These are phyloP conservation scores for Aspergillus avenaceus DNA, from an alignment of 495 filamentous ascomycete genomes.

Conservation along the genomic window DNA sequence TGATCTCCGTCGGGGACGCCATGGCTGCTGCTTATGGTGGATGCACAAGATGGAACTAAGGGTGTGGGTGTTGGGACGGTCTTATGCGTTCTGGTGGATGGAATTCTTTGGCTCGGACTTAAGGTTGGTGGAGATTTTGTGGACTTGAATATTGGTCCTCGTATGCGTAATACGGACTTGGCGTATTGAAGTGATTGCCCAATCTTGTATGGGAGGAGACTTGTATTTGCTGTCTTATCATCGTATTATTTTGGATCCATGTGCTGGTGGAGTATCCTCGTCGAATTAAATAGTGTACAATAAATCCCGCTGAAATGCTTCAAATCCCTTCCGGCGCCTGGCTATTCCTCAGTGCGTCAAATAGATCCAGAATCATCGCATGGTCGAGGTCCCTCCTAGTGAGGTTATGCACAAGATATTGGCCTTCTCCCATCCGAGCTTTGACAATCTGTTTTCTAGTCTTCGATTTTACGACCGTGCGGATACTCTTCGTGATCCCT, in stretches of 20 bases:
- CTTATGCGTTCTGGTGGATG: background rate
- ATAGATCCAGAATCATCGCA: background rate
- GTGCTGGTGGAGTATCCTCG: no score
- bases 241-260: no score
- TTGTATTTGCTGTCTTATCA: no score
- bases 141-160: no score
- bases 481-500: slow-evolving; percentile 22
- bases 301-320: no score
- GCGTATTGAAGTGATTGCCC: no score
- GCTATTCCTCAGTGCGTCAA: background rate
- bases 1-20: background rate
- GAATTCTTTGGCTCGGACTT: background rate
- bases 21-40: background rate
- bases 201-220: no score
- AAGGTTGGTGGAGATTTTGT: background rate
- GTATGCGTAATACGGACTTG: no score
- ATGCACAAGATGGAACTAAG: no score
- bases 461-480: slow-evolving; percentile 18
- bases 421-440: slow-evolving; percentile 13
- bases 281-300: no score
- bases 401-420: background rate
- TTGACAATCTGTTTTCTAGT: slow-evolving; percentile 17
- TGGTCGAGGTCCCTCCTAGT: background rate
- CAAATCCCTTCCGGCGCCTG: no score
- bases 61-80: background rate